A percentile compares a stretch with the other conserved stretches of the same genome.
phyloP scores from a whole-genome alignment of 1,284 basidiomycete genomes.

The Sporisorium reilianum region DNA sequence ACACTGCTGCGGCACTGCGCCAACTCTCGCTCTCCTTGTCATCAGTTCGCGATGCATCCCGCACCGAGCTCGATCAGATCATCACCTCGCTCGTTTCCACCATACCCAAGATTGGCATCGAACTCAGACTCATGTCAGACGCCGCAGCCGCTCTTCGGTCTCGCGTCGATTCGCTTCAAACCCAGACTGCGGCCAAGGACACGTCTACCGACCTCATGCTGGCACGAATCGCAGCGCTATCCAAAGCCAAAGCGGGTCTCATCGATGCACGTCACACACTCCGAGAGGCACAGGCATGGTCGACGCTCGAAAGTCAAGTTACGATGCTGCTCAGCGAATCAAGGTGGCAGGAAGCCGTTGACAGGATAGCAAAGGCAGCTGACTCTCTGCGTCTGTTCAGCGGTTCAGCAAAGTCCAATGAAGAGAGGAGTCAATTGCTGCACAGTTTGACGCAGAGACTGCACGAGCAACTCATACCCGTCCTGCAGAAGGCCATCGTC shows the following conservation, averaged over 20 bases:
- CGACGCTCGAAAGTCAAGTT: slow-evolving; percentile 49
- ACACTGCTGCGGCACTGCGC: slow-evolving; percentile 20
- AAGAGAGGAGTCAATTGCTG: slow-evolving; percentile 37
- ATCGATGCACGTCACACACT: slow-evolving; percentile 48
- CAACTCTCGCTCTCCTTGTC: slow-evolving; percentile 34
- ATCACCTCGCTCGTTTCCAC: slow-evolving; percentile 35
- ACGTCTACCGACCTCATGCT: slow-evolving; percentile 24
- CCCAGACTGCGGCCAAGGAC: slow-evolving; percentile 17
- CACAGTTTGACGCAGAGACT: slow-evolving; percentile 27
- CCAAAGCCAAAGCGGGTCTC: slow-evolving; percentile 31
- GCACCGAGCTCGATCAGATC: slow-evolving; percentile 37
- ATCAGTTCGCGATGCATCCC: slow-evolving; percentile 30
- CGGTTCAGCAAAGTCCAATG: slow-evolving; percentile 33
- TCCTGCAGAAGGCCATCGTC: slow-evolving; percentile 26
- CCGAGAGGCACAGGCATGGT: slow-evolving; percentile 57
- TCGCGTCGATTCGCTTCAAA: slow-evolving; percentile 18
- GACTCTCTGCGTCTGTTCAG: slow-evolving; percentile 42
- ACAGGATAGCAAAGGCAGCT: slow-evolving; percentile 39
- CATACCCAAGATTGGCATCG: slow-evolving; percentile 40
- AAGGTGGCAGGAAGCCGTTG: slow-evolving; percentile 42
- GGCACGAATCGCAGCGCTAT: slow-evolving; percentile 31
- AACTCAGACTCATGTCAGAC: slow-evolving; percentile 42
- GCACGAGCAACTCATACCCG: slow-evolving; percentile 28
- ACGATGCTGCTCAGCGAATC: slow-evolving; percentile 25
- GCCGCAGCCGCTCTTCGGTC: slow-evolving; percentile 30